Conservation (phyloP, 805 yeast genomes). For the Debaryomyces hansenii region DNA sequence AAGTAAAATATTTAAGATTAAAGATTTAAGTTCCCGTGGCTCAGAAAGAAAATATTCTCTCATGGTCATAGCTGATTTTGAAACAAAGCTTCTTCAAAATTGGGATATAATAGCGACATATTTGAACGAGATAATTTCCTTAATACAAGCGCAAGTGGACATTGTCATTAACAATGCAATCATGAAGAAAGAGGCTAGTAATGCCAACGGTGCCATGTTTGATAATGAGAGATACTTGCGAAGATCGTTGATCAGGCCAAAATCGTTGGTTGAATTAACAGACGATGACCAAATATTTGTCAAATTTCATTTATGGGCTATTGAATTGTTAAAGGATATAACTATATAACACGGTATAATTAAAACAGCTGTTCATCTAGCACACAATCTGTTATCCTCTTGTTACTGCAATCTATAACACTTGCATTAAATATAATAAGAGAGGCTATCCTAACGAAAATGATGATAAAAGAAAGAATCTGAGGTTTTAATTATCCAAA, state of each 20-base stretch:
- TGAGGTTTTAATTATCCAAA: too few relatives aligned
- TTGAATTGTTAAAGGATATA: slow-evolving; percentile 45
- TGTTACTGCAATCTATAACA: too few relatives aligned
- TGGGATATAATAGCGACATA: slow-evolving; percentile 53
- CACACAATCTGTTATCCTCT: too few relatives aligned
- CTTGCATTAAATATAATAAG: too few relatives aligned
- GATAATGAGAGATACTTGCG: slow-evolving; percentile 57
- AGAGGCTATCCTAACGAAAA: too few relatives aligned
- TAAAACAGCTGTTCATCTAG: too few relatives aligned
- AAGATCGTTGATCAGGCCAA: slow-evolving; percentile 55
- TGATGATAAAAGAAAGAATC: too few relatives aligned
- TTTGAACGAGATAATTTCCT: slow-evolving; percentile 22
- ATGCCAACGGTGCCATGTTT: slow-evolving; percentile 7
- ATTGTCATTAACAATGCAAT: slow-evolving; percentile 8
- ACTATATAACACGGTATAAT: neutral
- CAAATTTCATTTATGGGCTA: slow-evolving; percentile 64
- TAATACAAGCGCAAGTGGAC: slow-evolving; percentile 29
- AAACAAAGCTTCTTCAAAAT: slow-evolving; percentile 48
- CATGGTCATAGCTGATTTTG: slow-evolving; percentile 57
- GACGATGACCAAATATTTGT: slow-evolving; percentile 55
- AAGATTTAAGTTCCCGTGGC: slow-evolving; percentile 69
- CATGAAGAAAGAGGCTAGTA: slow-evolving; percentile 24
- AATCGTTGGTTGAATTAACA: slow-evolving; percentile 53
- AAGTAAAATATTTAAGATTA: slow-evolving; percentile 58
- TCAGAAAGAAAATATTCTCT: slow-evolving; percentile 68